Conservation (phyloP, 2,329 filamentous ascomycete species). For the Cordyceps tenuipes region DNA sequence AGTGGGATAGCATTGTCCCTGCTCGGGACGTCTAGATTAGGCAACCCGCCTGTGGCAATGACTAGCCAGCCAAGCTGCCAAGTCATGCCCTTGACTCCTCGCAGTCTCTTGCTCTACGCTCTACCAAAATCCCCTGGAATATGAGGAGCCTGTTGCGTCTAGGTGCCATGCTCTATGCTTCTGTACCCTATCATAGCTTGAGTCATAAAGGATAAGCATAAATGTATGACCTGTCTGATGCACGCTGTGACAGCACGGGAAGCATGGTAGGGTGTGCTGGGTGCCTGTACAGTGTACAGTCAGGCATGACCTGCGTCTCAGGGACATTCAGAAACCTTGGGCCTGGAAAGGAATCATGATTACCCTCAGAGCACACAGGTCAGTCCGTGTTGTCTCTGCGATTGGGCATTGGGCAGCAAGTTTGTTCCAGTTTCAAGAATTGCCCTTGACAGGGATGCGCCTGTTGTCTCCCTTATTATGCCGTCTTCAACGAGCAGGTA, state of each 20-base stretch:
- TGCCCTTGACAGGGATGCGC: neutral
- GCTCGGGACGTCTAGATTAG: neutral
- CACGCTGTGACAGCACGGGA: neutral
- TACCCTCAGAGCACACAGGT: neutral
- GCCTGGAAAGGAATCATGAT: neutral
- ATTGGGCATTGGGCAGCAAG: neutral
- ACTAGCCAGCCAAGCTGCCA: neutral
- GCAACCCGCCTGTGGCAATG: neutral
- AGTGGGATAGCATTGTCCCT: neutral
- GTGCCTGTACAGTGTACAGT: too few species aligned
- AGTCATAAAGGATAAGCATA: neutral
- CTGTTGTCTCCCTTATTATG: neutral
- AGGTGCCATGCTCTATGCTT: neutral
- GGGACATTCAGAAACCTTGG: too few species aligned
- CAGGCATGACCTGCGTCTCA: too few species aligned
- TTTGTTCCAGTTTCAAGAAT: neutral
- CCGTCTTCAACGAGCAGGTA: constrained; percentile 2
- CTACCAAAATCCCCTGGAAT: neutral
- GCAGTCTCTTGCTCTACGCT: neutral
- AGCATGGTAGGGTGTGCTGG: neutral
- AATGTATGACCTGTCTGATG: neutral
- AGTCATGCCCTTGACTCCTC: neutral
- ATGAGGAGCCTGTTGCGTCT: neutral
- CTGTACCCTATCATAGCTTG: neutral
- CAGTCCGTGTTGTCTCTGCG: constrained; percentile 4